phyloP scores from a whole-genome alignment of 768 basidiomycete genomes.

The Lentinula lateritia region DNA sequence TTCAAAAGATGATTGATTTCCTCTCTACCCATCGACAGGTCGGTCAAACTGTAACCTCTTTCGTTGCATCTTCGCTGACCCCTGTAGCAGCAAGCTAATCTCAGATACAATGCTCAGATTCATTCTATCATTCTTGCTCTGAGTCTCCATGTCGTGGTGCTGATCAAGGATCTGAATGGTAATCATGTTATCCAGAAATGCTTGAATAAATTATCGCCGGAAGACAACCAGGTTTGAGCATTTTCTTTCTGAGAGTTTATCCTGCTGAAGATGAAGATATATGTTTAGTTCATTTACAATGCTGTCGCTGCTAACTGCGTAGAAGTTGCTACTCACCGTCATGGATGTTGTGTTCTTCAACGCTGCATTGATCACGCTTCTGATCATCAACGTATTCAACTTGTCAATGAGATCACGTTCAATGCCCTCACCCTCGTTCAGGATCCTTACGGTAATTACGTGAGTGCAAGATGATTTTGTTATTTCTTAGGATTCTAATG shows the following conservation, averaged over 20 bases:
- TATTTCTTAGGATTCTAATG: neutral
- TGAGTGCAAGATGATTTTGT: conserved; percentile 26
- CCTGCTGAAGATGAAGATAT: neutral
- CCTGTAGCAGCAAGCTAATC: conserved; percentile 60
- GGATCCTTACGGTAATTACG: conserved; percentile 94
- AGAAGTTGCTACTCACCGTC: conserved; percentile 96
- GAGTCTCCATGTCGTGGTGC: conserved; percentile 94
- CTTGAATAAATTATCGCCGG: conserved; percentile 94
- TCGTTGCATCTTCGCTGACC: conserved; percentile 45
- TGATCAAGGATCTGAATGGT: conserved; percentile 98
- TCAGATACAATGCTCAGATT: conserved; percentile 84
- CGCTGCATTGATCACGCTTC: conserved; percentile 98
- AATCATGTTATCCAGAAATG: conserved; percentile 99
- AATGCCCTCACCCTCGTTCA: conserved; percentile 97
- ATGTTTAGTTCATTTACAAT: conserved; percentile 89
- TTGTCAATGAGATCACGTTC: conserved; percentile 98
- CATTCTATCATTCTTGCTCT: conserved; percentile 95
- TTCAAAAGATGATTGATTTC: conserved; percentile 99
- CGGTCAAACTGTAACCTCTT: conserved; percentile 33
- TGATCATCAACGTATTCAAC: conserved; percentile 89
- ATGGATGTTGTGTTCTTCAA: conserved; percentile 98
- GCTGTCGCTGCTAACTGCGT: conserved; percentile 98
- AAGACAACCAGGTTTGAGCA: conserved; percentile 85
- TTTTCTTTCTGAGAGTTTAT: neutral
- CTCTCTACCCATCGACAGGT: conserved; percentile 91